Evolutionary conservation across 352 stramenopile genomes (phyloP).

Genomic region (Aphanomyces invadans): DNA sequence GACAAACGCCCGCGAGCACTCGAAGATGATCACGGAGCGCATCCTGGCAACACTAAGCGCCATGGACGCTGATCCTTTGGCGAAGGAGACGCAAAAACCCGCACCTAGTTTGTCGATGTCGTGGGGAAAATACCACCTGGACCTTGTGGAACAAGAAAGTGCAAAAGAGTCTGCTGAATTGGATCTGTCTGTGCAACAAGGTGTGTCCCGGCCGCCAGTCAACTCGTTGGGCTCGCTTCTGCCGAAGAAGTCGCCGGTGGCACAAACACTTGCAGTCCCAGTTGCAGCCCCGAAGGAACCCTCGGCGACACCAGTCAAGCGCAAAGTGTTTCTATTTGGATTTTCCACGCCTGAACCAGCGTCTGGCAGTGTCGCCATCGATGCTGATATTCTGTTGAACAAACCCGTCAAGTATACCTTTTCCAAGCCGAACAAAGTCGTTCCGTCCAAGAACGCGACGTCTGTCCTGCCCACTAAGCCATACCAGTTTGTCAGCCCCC

Average conservation of each 20-base stretch:
- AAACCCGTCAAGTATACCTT: conserved; percentile 17
- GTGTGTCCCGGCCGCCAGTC: background rate
- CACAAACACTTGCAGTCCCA: no score
- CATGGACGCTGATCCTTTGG: conserved; percentile 59
- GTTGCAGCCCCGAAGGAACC: no score
- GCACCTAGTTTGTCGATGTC: conserved; percentile 69
- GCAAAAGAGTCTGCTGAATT: no score
- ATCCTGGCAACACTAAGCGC: conserved; percentile 76
- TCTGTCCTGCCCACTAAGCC: background rate
- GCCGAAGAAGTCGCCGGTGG: no score
- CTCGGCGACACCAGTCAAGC: background rate
- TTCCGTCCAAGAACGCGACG: conserved; percentile 9
- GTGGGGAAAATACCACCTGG: conserved; percentile 80
- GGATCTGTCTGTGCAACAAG: background rate
- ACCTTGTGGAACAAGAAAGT: conserved; percentile 31
- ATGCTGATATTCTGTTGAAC: conserved; percentile 4
- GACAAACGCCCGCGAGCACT: conserved; percentile 16
- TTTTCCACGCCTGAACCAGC: background rate
- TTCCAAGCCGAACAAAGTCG: conserved; percentile 20
- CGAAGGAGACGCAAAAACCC: conserved; percentile 60
- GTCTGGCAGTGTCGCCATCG: background rate
- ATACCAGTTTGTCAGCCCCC: background rate
- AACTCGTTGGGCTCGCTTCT: background rate
- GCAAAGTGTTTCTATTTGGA: background rate
- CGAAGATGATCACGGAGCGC: conserved; percentile 38